These are phyloP conservation scores for Aspergillus fischeri DNA, from an alignment of 2,329 filamentous ascomycete species.

Conservation along the genomic window DNA sequence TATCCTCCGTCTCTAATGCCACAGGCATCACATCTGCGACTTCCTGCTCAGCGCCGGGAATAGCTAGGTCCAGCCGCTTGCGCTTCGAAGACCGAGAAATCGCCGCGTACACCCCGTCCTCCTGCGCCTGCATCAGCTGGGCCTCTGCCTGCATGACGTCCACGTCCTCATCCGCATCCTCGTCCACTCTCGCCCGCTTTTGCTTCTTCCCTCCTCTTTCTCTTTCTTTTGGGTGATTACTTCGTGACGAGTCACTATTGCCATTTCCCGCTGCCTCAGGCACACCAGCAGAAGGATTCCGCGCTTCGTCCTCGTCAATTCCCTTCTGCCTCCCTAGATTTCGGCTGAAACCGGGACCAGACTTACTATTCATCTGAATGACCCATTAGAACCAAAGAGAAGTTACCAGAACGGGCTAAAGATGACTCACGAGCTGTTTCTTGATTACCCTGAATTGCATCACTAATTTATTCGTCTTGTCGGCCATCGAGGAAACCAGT, in stretches of 20 bases:
- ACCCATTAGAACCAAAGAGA: background rate
- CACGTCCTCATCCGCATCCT: slow-evolving; percentile 12
- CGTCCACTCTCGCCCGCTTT: slow-evolving; percentile 16
- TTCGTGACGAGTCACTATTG: background rate
- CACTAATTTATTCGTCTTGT: slow-evolving; percentile 37
- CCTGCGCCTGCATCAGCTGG: background rate
- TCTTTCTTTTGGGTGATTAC: slow-evolving; percentile 1
- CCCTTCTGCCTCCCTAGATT: background rate
- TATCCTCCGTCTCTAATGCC: slow-evolving; percentile 40
- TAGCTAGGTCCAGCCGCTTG: slow-evolving; percentile 18
- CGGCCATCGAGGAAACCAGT: slow-evolving; percentile 34
- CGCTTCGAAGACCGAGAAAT: slow-evolving; percentile 15
- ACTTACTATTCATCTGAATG: background rate
- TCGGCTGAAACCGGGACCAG: background rate
- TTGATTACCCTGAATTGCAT: slow-evolving; percentile 32
- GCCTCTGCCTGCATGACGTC: slow-evolving; percentile 5
- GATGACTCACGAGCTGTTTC: slow-evolving; percentile 32
- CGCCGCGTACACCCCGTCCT: background rate
- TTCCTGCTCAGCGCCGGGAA: slow-evolving; percentile 21
- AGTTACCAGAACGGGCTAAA: background rate
- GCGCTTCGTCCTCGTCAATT: background rate
- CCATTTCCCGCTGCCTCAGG: background rate
- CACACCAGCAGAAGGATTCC: background rate
- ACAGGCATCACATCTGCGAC: slow-evolving; percentile 19
- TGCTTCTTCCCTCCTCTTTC: slow-evolving; percentile 1